phyloP scores from a whole-genome alignment of 768 basidiomycete species.

The Coprinopsis marcescibilis region DNA sequence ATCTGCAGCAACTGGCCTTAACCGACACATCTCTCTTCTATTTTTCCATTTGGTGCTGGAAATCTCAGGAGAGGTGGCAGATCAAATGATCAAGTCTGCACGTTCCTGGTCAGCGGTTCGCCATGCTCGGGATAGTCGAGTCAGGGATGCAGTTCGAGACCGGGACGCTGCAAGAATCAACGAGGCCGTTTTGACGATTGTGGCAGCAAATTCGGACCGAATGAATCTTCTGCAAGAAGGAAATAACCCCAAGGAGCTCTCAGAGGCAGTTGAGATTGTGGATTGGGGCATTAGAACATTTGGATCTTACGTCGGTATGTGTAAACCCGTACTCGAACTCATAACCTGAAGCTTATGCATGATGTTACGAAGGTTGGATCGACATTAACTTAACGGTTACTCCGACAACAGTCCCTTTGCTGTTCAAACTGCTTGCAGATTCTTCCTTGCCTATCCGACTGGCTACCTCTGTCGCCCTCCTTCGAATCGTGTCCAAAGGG shows the following conservation, averaged over 20 bases:
- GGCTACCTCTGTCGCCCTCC: slow-evolving; percentile 73
- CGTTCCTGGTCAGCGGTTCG: slow-evolving; percentile 64
- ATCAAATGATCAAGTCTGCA: slow-evolving; percentile 88
- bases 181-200: slow-evolving; percentile 78
- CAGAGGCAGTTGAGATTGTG: slow-evolving; percentile 67
- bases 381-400: slow-evolving; percentile 97
- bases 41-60: slow-evolving; percentile 91
- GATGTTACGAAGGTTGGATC: slow-evolving; percentile 77
- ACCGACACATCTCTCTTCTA: slow-evolving; percentile 80
- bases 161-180: slow-evolving; percentile 84
- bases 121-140: slow-evolving; percentile 73
- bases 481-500: slow-evolving; percentile 86
- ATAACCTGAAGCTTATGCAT: neutral
- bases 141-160: slow-evolving; percentile 87
- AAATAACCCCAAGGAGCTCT: slow-evolving; percentile 37
- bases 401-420: slow-evolving; percentile 75
- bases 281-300: slow-evolving; percentile 93
- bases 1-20: slow-evolving; percentile 55
- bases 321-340: neutral
- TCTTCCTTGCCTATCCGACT: slow-evolving; percentile 73
- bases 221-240: slow-evolving; percentile 41
- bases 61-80: slow-evolving; percentile 96
- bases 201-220: slow-evolving; percentile 62
- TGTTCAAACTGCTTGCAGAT: slow-evolving; percentile 80
- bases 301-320: slow-evolving; percentile 90